phyloP scores from a whole-genome alignment of 1,284 basidiomycete species.

The Apiotrichum laibachii region DNA sequence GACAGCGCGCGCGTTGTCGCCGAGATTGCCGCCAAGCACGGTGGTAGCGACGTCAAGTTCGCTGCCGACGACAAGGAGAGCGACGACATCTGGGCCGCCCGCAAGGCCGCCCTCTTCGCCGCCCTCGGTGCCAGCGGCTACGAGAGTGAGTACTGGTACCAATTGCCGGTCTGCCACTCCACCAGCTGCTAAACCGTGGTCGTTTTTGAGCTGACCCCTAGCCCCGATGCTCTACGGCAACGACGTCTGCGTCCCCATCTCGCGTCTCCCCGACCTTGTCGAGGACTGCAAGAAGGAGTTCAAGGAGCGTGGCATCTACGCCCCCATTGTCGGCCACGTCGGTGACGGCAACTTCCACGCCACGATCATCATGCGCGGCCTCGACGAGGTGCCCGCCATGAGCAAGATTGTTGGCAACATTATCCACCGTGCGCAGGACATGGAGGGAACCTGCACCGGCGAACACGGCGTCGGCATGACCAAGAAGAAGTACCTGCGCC shows the following conservation, averaged over 20 bases:
- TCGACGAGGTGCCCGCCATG: slow-evolving; percentile 11
- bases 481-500: slow-evolving; percentile 61
- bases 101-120: slow-evolving; percentile 75
- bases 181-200: too few species aligned
- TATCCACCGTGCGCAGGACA: slow-evolving; percentile 24
- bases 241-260: slow-evolving; percentile 80
- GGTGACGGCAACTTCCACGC: slow-evolving; percentile 66
- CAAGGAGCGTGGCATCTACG: slow-evolving; percentile 59
- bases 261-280: slow-evolving; percentile 69
- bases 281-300: slow-evolving; percentile 71
- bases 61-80: slow-evolving; percentile 67
- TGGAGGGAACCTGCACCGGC: slow-evolving; percentile 57
- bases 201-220: slow-evolving; percentile 51
- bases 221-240: slow-evolving; percentile 67
- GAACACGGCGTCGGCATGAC: slow-evolving; percentile 77
- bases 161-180: too few species aligned
- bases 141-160: slow-evolving; percentile 11
- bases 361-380: slow-evolving; percentile 26
- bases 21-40: slow-evolving; percentile 61
- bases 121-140: slow-evolving; percentile 55
- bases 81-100: slow-evolving; percentile 70
- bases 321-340: slow-evolving; percentile 63
- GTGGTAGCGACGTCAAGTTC: slow-evolving; percentile 65
- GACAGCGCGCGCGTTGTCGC: slow-evolving; percentile 22
- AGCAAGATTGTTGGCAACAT: slow-evolving; percentile 9